A percentile compares a stretch with the other conserved stretches of the same genome.
phyloP scores from a whole-genome alignment of 2,329 filamentous ascomycete species.

The Beauveria rudraprayagi region DNA sequence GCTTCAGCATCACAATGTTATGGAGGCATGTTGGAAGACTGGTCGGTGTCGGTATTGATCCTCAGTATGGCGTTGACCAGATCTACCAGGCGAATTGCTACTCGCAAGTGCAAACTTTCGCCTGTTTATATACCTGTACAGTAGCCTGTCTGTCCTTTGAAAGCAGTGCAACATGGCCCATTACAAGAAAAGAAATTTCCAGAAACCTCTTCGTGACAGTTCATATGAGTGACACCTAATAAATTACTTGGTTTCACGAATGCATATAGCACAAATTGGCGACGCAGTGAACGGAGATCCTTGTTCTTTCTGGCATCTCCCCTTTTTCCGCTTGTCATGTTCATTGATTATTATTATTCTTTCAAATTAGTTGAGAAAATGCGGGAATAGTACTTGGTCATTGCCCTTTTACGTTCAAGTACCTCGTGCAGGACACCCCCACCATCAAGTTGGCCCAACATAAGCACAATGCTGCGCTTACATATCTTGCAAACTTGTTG shows the following conservation, averaged over 20 bases:
- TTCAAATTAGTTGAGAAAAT: neutral
- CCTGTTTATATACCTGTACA: neutral
- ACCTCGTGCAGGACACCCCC: neutral
- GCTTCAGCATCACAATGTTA: conserved; percentile 25
- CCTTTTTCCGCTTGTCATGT: neutral
- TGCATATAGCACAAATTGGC: neutral
- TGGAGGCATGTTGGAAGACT: conserved; percentile 18
- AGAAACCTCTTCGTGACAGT: neutral
- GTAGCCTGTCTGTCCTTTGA: neutral
- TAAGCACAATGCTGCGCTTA: neutral
- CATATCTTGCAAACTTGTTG: no score
- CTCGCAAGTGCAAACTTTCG: neutral
- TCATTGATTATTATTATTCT: neutral
- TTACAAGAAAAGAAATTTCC: neutral
- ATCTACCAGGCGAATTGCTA: neutral
- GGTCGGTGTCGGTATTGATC: neutral
- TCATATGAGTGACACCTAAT: neutral
- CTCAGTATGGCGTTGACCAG: neutral
- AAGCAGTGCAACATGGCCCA: neutral
- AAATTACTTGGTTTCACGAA: neutral
- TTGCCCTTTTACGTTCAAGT: neutral
- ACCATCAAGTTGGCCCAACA: neutral
- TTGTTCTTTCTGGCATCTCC: no score
- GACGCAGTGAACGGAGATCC: neutral
- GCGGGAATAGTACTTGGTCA: neutral